Base-by-base conservation (phyloP, 1,284 basidiomycete species). In the Sporisorium reilianum region DNA sequence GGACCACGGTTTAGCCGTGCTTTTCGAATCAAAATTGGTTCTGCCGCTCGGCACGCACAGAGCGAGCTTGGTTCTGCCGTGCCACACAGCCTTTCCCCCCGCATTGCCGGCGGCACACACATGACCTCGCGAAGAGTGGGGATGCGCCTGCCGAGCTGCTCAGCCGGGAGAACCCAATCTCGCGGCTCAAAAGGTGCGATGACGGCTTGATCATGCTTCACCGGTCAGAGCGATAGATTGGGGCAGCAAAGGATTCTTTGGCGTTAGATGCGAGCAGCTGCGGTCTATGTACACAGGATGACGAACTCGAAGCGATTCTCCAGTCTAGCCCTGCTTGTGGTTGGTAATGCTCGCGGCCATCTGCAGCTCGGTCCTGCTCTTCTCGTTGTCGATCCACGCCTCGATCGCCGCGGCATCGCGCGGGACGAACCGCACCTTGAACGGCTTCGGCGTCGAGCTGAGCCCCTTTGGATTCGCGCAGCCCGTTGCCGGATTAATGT, bases 401-500 rank as follows among this genome's bases (percentile, higher is more conserved):
- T 67, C 58, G 25, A 75, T 52, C 10, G 58, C 45, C 3, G 49
- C 48, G 0, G 26, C 20, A 41, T 75, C 63, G 18, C 72, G 25
- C 2, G 72, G 72, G 22, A 71, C 68, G 34, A 75, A 75, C 12
- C 68, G 32, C 12, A 75, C 44, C 55, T 75, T 75, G 66, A 75
- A 75, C 16, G 61, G 61, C 36, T 75, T 75, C 0, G 72, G 72
- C 5, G 59, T 64, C 18, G 58, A 63, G 18, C 72, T 75, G 18
- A 75, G 46, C 26, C 72, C 72, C 11, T 62, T 62, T 18, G 72
- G 72, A 32, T 75, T 75, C 10, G 72, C 72, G 48, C 72, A 75
- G 3, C 58, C 72, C 2, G 72, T 75, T 4, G 55, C 63, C 1
- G 72, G 72, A 38, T 71, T 42, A 23, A 75, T 67, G 26, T 75